Percentiles rank a stretch among this genome's conserved stretches.
Evolutionary conservation across 1,139 yeast genomes (phyloP).

Genomic region (Meyerozyma elateridarum): DNA sequence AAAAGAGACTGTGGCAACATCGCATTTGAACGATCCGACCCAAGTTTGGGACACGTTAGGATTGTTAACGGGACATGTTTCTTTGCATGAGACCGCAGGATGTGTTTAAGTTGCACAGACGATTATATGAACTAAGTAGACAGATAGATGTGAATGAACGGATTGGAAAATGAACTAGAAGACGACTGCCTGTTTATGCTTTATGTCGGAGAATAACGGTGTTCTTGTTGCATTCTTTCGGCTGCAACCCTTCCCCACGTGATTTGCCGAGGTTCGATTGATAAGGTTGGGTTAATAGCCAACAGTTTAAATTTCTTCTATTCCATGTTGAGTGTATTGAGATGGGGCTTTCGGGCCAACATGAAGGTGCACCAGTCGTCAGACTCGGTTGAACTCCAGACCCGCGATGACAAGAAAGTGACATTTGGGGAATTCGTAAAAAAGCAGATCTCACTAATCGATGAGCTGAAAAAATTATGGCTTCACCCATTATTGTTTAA

Average conservation of each 20-base stretch:
- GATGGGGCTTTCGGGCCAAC: conserved; percentile 41
- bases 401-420: conserved; percentile 13
- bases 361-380: conserved; percentile 24
- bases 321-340: conserved; percentile 13
- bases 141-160: too few relatives aligned
- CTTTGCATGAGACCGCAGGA: conserved; percentile 73
- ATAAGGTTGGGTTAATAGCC: too few relatives aligned
- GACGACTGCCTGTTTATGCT: too few relatives aligned
- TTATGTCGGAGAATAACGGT: too few relatives aligned
- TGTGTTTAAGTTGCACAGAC: conserved; percentile 14
- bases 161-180: too few relatives aligned
- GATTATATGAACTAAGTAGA: too few relatives aligned
- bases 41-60: conserved; percentile 87
- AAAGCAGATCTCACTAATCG: conserved; percentile 21
- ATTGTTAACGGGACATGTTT: conserved; percentile 67
- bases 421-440: conserved; percentile 22
- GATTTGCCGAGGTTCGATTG: too few relatives aligned
- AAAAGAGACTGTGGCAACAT: conserved; percentile 80
- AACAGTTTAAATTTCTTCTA: background rate
- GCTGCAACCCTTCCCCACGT: too few relatives aligned
- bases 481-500: conserved; percentile 63
- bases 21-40: conserved; percentile 81
- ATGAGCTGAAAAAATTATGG: conserved; percentile 38
- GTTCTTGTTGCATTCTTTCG: too few relatives aligned
- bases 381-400: conserved; percentile 17